These are phyloP conservation scores for Dichotomopilus funicola DNA, from an alignment of 2,329 filamentous ascomycete species.

Conservation along the genomic window DNA sequence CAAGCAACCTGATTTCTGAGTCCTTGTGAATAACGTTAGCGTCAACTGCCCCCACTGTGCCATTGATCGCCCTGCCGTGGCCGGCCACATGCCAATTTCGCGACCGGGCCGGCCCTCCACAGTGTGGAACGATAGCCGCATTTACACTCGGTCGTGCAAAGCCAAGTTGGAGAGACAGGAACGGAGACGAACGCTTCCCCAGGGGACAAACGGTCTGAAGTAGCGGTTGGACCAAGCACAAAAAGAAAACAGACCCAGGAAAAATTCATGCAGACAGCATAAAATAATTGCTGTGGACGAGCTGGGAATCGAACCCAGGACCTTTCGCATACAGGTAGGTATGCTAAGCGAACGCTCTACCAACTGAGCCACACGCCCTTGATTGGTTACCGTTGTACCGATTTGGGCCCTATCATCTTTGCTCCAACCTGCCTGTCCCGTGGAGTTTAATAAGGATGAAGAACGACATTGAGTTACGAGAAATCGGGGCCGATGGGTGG, in stretches of 20 bases:
- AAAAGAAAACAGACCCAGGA: too few relatives aligned
- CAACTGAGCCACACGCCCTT: slow-evolving; percentile 22
- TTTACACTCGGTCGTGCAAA: too few relatives aligned
- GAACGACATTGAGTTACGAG: too few relatives aligned
- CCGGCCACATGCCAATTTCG: slow-evolving; percentile 9
- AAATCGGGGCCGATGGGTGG: too few relatives aligned
- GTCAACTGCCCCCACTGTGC: slow-evolving; percentile 6
- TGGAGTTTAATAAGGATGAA: too few relatives aligned
- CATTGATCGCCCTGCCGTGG: background rate
- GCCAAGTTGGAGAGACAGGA: too few relatives aligned
- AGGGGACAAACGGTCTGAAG: too few relatives aligned
- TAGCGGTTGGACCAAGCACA: too few relatives aligned
- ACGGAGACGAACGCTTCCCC: too few relatives aligned
- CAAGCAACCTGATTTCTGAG: too few relatives aligned
- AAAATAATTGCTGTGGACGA: slow-evolving; percentile 12
- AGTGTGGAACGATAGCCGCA: too few relatives aligned
- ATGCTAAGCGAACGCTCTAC: slow-evolving; percentile 22
- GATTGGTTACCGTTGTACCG: background rate
- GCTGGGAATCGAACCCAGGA: slow-evolving; percentile 24
- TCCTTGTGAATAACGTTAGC: background rate
- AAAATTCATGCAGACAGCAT: background rate
- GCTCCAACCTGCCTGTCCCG: background rate
- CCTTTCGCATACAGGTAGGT: slow-evolving; percentile 16
- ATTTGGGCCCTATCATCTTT: background rate
- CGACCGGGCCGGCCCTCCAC: background rate